phyloP scores from a whole-genome alignment of 108 stramenopile species.

The Asterionellopsis glacialis region DNA sequence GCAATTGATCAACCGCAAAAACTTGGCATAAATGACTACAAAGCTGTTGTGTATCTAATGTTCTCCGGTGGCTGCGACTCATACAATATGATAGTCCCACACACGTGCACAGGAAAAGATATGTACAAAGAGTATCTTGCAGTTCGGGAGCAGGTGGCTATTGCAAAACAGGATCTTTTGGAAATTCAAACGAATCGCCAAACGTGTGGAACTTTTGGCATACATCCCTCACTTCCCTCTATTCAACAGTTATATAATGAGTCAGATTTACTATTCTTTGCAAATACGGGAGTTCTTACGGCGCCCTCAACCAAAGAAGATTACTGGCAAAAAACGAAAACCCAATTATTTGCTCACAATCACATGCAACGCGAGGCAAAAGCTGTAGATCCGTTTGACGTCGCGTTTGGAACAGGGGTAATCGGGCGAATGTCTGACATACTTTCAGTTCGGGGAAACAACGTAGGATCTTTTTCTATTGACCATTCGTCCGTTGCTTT shows the following conservation, averaged over 20 bases:
- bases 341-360: conserved; percentile 28
- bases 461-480: conserved; percentile 19
- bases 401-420: conserved; percentile 19
- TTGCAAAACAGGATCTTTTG: conserved; percentile 6
- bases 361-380: conserved; percentile 30
- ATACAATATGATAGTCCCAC: conserved; percentile 34
- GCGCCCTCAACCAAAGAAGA: conserved; percentile 19
- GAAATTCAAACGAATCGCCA: conserved; percentile 23
- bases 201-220: conserved; percentile 52
- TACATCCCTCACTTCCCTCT: conserved; percentile 30
- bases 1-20: conserved; percentile 7
- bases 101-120: not conserved
- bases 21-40: conserved; percentile 30
- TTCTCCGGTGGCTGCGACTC: conserved; percentile 49
- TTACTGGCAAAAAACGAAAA: conserved; percentile 3
- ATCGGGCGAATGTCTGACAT: conserved; percentile 25
- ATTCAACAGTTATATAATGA: conserved; percentile 49
- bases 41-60: conserved; percentile 46
- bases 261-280: conserved; percentile 57
- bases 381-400: conserved; percentile 17
- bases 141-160: conserved; percentile 31
- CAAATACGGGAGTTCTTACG: conserved; percentile 64
- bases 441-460: conserved; percentile 14
- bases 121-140: not conserved
- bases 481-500: conserved; percentile 16